Evolutionary conservation across 495 filamentous ascomycete species (phyloP), one percentile per base, ranked within the genome.

Genomic region (Talaromyces proteolyticus): DNA sequence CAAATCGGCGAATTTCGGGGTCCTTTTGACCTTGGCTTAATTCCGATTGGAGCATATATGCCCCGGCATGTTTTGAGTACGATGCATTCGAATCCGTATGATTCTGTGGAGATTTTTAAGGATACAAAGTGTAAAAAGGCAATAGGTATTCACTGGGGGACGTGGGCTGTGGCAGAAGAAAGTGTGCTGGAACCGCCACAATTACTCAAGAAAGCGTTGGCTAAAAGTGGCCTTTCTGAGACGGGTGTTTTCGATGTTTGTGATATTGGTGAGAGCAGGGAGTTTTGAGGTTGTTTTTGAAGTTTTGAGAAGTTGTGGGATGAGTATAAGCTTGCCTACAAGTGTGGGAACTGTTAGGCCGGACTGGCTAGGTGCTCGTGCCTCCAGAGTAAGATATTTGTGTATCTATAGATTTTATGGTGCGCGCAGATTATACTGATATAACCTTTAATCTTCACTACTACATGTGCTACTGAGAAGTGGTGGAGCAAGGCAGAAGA

Each of bases 111-210:
- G 52, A 98, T 98, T 53, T 96, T 96, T 70, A 65, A 71, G 26
- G 93, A 96, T 54, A 95, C 89, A 16, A 79, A 80, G 53, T 98
- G 93, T 69, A 77, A 82, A 61, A 74, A 70, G 41, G 92, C 91
- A 16, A 78, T 97, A 72, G 92, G 78, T 12, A 95, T 97, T 53
- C 92, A 97, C 59, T 97, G 92, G 92, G 91, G 82, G 20, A 90
- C 90, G 0, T 96, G 91, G 90, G 85, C 89, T 6, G 63, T 97
- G 53, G 96, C 92, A 0, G 78, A 81, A 51, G 92, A 97, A 65
- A 86, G 89, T 56, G 82, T 93, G 11, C 67, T 91, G 42, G 89
- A 96, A 68, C 92, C 92, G 17, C 91, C 91, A 4, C 66, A 65
- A 66, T 67, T 88, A 64, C 66, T 97, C 52, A 86, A 77, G 61